These are phyloP conservation scores for Verticillium tricorpus DNA, from an alignment of 2,329 filamentous ascomycete genomes.

Conservation along the genomic window DNA sequence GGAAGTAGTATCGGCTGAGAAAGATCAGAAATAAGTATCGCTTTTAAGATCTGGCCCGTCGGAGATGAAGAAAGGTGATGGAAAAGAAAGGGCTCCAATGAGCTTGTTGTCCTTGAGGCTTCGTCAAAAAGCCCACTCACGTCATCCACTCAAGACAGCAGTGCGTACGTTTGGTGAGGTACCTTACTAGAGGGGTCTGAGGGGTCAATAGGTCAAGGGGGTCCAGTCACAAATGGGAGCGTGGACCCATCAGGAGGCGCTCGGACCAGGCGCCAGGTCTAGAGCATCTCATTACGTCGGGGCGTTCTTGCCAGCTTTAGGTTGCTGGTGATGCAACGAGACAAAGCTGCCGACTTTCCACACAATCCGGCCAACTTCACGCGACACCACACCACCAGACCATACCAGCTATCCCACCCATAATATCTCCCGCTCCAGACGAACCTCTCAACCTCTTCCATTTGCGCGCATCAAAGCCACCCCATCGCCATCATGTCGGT, in stretches of 20 bases:
- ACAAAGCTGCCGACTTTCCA: not conserved
- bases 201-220: not conserved
- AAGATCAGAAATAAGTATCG: not conserved
- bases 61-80: not conserved
- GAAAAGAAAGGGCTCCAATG: not conserved
- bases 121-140: not conserved
- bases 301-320: not conserved
- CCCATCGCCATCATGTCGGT: slow-evolving; percentile 71
- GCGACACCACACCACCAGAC: not conserved
- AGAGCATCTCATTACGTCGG: not conserved
- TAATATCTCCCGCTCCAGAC: slow-evolving; percentile 14
- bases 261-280: not conserved
- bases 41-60: not conserved
- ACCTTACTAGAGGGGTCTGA: not conserved
- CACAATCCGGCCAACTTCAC: not conserved
- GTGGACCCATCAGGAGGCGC: not conserved
- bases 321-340: not conserved
- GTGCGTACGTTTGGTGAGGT: not conserved
- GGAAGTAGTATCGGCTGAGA: not conserved
- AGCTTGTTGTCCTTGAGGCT: not conserved
- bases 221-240: not conserved
- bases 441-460: not conserved
- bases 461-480: not conserved
- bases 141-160: not conserved
- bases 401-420: slow-evolving; percentile 5